Percentiles rank a stretch among this genome's conserved stretches.
Evolutionary conservation across 1,284 basidiomycete species (phyloP).

Genomic region (Athelia sp.): DNA sequence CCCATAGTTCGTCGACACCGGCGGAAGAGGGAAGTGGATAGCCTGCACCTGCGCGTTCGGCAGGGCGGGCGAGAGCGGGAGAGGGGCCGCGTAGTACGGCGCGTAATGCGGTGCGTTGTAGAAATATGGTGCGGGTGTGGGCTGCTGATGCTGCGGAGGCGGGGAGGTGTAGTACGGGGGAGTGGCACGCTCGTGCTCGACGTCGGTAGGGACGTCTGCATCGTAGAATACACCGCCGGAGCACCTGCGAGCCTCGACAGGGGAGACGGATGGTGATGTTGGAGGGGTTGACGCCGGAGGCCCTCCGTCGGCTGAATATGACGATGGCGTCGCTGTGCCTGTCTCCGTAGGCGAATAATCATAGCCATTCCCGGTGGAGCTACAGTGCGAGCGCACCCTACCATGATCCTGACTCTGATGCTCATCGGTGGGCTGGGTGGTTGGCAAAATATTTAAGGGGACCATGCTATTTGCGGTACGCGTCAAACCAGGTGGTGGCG

Average conservation of each 20-base stretch:
- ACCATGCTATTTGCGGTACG: slow-evolving; percentile 11
- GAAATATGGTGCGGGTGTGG: neutral
- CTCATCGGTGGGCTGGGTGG: slow-evolving; percentile 14
- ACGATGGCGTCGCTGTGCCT: neutral
- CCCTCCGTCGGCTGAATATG: neutral
- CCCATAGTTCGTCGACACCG: neutral
- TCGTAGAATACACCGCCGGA: too few species aligned
- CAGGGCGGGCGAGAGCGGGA: neutral
- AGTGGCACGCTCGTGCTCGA: neutral
- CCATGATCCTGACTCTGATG: slow-evolving; percentile 3
- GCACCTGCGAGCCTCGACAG: neutral
- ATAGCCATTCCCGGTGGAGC: neutral
- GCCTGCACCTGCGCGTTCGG: neutral
- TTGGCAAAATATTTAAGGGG: slow-evolving; percentile 15
- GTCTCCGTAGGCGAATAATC: neutral
- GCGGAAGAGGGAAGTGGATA: neutral
- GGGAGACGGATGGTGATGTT: neutral
- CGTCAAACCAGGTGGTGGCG: slow-evolving; percentile 2
- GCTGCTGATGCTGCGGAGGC: neutral
- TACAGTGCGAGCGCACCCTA: neutral
- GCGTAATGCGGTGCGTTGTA: neutral
- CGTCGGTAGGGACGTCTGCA: neutral
- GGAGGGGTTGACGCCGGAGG: neutral
- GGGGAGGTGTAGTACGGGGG: neutral
- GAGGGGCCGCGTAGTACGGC: neutral